Evolutionary conservation across 1,284 basidiomycete species (phyloP).

Genomic region (Ganoderma boninense): DNA sequence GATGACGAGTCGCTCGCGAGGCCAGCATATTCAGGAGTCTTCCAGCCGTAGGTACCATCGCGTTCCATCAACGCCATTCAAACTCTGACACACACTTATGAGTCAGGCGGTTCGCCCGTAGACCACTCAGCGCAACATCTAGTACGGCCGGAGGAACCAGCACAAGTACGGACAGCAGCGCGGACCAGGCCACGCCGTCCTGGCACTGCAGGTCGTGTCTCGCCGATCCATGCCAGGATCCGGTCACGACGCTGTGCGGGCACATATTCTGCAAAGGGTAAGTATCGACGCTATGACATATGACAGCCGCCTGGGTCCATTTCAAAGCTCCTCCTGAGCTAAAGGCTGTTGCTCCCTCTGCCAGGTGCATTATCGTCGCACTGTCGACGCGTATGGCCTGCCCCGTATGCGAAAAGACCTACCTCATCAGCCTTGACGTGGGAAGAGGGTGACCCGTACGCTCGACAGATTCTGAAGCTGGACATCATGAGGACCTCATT

Average conservation of each 20-base stretch:
- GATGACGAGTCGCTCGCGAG: background rate
- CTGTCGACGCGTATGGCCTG: background rate
- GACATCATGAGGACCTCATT: background rate
- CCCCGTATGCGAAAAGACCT: background rate
- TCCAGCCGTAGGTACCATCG: background rate
- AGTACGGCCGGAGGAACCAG: too few relatives aligned
- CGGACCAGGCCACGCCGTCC: background rate
- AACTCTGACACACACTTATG: background rate
- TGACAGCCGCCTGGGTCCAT: background rate
- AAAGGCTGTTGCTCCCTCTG: background rate
- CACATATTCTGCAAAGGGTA: constrained; percentile 37
- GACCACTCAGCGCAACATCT: background rate
- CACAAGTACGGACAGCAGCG: background rate
- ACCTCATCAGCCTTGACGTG: background rate
- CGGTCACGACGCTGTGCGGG: constrained; percentile 39
- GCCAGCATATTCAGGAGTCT: background rate
- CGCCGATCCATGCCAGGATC: constrained; percentile 32
- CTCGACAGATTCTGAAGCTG: background rate
- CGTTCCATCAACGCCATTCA: too few relatives aligned
- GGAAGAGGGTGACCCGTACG: background rate
- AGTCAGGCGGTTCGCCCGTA: background rate
- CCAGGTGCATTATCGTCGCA: background rate
- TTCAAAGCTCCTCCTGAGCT: background rate
- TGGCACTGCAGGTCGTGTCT: constrained; percentile 40
- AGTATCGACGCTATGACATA: background rate